Evolutionary conservation across 163 green algal species (phyloP).

Genomic region (Prototheca cutis): DNA sequence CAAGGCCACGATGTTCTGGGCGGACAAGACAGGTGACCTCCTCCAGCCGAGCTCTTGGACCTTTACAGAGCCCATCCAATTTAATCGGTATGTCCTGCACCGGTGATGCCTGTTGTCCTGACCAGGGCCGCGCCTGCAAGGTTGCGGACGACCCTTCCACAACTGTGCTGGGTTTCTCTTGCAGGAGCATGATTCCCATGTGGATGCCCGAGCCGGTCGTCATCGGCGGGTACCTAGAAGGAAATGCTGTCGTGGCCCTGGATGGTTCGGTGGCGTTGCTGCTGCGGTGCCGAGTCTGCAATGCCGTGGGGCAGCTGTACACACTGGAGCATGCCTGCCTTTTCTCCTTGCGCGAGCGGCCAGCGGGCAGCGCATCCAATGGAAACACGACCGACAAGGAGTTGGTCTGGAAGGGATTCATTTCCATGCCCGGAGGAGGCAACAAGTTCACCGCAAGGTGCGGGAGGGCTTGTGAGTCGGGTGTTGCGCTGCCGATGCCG

Average conservation of each 20-base stretch:
- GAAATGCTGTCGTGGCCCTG: conserved; percentile 3
- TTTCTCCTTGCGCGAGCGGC: too few relatives aligned
- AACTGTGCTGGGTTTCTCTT: background rate
- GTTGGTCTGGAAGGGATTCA: conserved; percentile 19
- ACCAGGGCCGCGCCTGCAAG: too few relatives aligned
- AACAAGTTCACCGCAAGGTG: conserved; percentile 16
- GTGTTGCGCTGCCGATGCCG: too few relatives aligned
- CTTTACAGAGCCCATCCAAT: background rate
- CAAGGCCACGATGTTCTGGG: conserved; percentile 5
- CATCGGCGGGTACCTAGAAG: conserved; percentile 14
- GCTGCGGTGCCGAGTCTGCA: conserved; percentile 18
- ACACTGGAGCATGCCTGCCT: conserved; percentile 19
- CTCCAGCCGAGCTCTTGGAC: conserved; percentile 6
- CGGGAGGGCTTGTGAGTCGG: too few relatives aligned
- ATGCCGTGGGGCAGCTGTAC: conserved; percentile 5
- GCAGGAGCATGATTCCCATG: conserved; percentile 6
- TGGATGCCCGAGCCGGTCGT: conserved; percentile 14
- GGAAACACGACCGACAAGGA: too few relatives aligned
- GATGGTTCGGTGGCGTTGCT: conserved; percentile 8
- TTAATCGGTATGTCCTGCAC: background rate
- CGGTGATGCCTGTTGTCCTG: too few relatives aligned
- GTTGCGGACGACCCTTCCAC: too few relatives aligned
- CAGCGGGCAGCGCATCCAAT: too few relatives aligned
- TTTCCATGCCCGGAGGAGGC: conserved; percentile 17
- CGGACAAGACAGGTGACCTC: conserved; percentile 1